Evolutionary conservation across 75 land plant genomes (phyloP).

Genomic region (Pinus taeda): DNA sequence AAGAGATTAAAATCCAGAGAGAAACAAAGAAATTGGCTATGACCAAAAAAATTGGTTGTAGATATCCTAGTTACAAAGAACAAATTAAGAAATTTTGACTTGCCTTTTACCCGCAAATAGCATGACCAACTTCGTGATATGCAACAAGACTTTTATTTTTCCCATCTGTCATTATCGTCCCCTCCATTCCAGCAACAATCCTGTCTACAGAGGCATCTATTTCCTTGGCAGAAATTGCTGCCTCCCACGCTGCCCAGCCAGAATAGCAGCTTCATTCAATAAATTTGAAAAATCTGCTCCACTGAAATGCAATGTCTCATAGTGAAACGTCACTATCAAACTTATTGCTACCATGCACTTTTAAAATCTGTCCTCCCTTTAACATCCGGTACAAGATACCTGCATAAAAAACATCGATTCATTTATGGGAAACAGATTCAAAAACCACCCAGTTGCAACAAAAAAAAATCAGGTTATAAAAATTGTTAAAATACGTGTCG

Average conservation of each 20-base stretch:
- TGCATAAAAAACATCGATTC: slow-evolving; percentile 20
- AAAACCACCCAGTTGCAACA: background rate
- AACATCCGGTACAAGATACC: slow-evolving; percentile 92
- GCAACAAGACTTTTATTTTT: slow-evolving; percentile 97
- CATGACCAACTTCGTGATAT: slow-evolving; percentile 99
- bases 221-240: slow-evolving; percentile 90
- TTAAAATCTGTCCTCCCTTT: slow-evolving; percentile 91
- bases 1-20: background rate
- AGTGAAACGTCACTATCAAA: slow-evolving; percentile 88
- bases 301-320: slow-evolving; percentile 90
- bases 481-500: slow-evolving; percentile 61
- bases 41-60: background rate
- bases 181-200: slow-evolving; percentile 99
- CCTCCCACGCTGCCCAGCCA: slow-evolving; percentile 90
- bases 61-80: background rate
- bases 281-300: slow-evolving; percentile 98
- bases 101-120: slow-evolving; percentile 83
- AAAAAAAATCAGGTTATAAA: background rate
- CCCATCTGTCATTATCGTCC: slow-evolving; percentile 98
- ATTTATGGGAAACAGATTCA: background rate
- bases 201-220: slow-evolving; percentile 97
- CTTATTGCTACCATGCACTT: slow-evolving; percentile 90
- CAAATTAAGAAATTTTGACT: slow-evolving; percentile 1
- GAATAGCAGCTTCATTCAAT: slow-evolving; percentile 93
- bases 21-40: background rate